Conservation (phyloP, 805 yeast genomes). For the Tetrapisispora namnaoensis region DNA sequence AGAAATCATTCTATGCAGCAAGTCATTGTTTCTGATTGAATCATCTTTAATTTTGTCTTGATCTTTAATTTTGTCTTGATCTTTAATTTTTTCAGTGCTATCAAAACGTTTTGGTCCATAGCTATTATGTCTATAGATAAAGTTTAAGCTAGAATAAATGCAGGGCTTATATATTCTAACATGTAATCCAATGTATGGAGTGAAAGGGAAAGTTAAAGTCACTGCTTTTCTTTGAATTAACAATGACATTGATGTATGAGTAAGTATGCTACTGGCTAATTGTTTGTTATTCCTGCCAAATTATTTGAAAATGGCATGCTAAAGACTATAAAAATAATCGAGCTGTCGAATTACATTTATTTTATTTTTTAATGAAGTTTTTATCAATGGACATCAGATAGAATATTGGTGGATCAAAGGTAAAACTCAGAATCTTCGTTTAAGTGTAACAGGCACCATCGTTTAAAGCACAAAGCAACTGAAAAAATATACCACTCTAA, state of each 20-base stretch:
- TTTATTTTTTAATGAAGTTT: too few relatives aligned
- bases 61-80: background rate
- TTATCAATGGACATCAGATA: too few relatives aligned
- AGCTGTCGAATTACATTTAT: too few relatives aligned
- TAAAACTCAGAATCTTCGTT: too few relatives aligned
- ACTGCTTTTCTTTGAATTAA: background rate
- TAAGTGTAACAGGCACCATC: too few relatives aligned
- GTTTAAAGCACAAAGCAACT: too few relatives aligned
- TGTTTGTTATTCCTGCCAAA: too few relatives aligned
- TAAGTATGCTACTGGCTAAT: too few relatives aligned
- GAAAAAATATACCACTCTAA: too few relatives aligned
- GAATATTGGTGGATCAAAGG: too few relatives aligned
- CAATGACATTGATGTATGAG: background rate
- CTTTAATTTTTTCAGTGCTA: background rate
- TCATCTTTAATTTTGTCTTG: background rate
- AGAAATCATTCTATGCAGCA: conserved; percentile 15
- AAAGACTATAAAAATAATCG: too few relatives aligned
- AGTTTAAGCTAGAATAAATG: background rate
- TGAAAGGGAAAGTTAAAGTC: background rate
- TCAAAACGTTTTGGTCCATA: background rate
- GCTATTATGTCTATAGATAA: background rate
- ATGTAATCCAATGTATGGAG: background rate
- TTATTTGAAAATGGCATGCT: too few relatives aligned
- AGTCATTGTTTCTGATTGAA: conserved; percentile 6
- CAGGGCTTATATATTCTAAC: background rate